Base-by-base conservation (phyloP, 2,329 filamentous ascomycete species). In the Fusarium tjaetaba region DNA sequence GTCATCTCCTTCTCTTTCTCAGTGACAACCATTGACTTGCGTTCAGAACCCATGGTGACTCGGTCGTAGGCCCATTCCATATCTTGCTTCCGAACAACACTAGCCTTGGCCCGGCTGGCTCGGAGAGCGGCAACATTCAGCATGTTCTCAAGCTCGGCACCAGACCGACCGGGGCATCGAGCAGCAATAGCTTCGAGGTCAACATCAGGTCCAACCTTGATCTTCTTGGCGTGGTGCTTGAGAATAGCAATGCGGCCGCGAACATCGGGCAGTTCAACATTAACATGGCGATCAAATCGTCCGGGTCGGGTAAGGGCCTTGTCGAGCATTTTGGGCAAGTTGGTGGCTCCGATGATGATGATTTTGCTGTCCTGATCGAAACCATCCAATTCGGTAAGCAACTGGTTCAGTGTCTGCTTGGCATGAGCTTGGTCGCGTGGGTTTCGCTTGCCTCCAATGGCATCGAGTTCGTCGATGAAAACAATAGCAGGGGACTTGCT, bases 11-110 rank as follows among this genome's bases (percentile, higher is more conserved):
- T 98, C 84, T 99, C 96, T 84, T 97, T 95, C 73, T 96, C 91
- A 48, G 93, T 93, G 63, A 99, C 96, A 63, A 98, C 89, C 84
- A 96, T 94, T 76, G 92, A 97, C 81, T 92, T 93, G 80, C 92
- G 91, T 85, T 99, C 96, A 5, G 96, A 94, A 42, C 96, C 96
- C 94, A 99, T 97, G 82, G 97, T 92, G 61, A 99, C 94, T 84
- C 96, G 96, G 85, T 99, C 96, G 84, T 97, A 98, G 65, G 96
- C 96, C 95, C 96, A 99, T 77, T 98, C 95, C 73, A 98, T 92
- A 79, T 98, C 95, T 39, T 88, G 84, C 82, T 94, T 92, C 18
- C 89, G 88, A 60, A 99, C 94, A 51, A 92, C 88, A 67, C 86
- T 87, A 43, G 93, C 89, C 84, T 95, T 96, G 75, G 93, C 89